phyloP scores from a whole-genome alignment of 306 rosid genomes.

The Luffa aegyptiaca region DNA sequence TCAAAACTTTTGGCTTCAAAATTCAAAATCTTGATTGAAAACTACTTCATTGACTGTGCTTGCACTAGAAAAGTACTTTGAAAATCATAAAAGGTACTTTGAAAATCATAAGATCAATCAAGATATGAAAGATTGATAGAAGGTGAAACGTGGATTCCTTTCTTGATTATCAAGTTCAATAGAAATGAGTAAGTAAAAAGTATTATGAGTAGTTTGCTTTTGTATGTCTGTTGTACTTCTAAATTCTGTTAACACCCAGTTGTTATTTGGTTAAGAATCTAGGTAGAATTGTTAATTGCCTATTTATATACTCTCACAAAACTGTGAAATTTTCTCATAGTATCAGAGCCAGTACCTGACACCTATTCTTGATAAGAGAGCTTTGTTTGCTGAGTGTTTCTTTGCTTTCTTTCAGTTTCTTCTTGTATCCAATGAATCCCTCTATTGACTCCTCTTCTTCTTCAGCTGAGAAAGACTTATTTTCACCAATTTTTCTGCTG shows the following conservation, averaged over 20 bases:
- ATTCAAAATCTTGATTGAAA: conserved; percentile 1
- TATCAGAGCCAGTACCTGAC: background rate
- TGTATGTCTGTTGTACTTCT: no score
- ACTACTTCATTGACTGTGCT: background rate
- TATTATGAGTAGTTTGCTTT: background rate
- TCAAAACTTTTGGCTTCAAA: background rate
- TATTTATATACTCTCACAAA: background rate
- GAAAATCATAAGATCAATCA: background rate
- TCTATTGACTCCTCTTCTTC: background rate
- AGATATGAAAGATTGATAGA: background rate
- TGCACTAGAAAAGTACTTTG: background rate
- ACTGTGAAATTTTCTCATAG: background rate
- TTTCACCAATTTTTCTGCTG: background rate
- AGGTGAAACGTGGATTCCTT: background rate
- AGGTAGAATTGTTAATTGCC: background rate
- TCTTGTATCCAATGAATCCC: background rate
- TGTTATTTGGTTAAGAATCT: no score
- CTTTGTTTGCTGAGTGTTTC: background rate
- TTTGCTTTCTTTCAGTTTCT: background rate
- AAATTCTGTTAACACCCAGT: no score
- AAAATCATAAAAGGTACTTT: background rate
- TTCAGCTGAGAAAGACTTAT: background rate
- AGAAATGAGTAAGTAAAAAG: background rate
- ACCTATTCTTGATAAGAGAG: background rate
- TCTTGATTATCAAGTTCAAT: background rate